phyloP scores from a whole-genome alignment of 2,329 filamentous ascomycete genomes.

The Chaetomium sp. region DNA sequence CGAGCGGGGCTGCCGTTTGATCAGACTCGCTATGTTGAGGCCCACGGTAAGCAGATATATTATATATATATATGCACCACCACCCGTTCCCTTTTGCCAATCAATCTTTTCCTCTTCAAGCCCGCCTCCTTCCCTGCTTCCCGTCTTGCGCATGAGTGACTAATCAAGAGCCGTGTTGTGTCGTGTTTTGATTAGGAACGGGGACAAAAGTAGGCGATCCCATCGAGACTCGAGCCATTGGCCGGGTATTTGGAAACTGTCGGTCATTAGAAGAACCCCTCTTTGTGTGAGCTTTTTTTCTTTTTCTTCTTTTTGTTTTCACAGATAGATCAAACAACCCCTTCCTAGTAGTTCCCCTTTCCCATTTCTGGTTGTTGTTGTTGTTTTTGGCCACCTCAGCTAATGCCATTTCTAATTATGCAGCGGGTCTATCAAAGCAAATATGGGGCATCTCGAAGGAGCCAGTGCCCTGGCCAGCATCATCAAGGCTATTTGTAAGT shows the following conservation, averaged over 20 bases:
- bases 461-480: slow-evolving; percentile 16
- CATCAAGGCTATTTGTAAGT: slow-evolving; percentile 18
- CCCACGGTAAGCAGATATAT: slow-evolving; percentile 22
- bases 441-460: slow-evolving; percentile 23
- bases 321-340: too few relatives aligned
- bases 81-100: too few relatives aligned
- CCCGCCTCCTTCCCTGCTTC: too few relatives aligned
- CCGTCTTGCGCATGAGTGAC: not conserved
- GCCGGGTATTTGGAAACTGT: not conserved
- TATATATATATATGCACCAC: too few relatives aligned
- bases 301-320: not conserved
- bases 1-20: not conserved
- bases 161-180: not conserved
- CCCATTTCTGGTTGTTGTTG: not conserved
- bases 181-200: not conserved
- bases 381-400: not conserved
- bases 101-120: too few relatives aligned
- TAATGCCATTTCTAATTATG: not conserved
- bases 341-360: not conserved
- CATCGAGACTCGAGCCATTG: not conserved
- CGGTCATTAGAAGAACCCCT: not conserved
- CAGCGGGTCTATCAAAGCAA: slow-evolving; percentile 18
- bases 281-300: not conserved
- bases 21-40: slow-evolving; percentile 13
- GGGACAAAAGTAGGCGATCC: not conserved